Percentiles rank a stretch among this genome's conserved stretches.
These are phyloP conservation scores for Dichotomocladium elegans DNA, from an alignment of 371 early-diverging fungal species.

Conservation along the genomic window DNA sequence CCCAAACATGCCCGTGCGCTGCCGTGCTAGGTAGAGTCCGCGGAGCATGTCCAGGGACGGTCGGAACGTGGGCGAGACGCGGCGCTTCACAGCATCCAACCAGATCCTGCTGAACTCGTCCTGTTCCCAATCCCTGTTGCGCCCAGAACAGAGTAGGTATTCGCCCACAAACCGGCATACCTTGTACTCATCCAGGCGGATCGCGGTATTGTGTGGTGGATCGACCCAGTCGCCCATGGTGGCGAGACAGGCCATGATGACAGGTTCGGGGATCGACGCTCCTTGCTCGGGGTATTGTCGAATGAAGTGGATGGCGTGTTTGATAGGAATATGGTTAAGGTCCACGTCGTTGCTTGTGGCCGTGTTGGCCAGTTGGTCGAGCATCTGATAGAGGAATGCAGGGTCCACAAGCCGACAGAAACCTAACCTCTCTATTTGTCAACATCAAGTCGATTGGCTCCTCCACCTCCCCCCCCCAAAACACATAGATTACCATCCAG, in stretches of 20 bases:
- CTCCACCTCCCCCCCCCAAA: neutral
- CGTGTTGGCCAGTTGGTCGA: conserved; percentile 36
- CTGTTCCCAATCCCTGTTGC: conserved; percentile 44
- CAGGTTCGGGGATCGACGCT: conserved; percentile 27
- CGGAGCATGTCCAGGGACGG: conserved; percentile 27
- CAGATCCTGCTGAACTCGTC: conserved; percentile 46
- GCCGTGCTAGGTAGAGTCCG: conserved; percentile 27
- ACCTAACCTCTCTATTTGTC: conserved; percentile 5
- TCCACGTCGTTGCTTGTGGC: conserved; percentile 20
- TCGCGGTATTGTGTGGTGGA: neutral
- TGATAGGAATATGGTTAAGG: conserved; percentile 15
- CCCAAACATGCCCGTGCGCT: conserved; percentile 10
- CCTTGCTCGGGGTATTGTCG: conserved; percentile 15
- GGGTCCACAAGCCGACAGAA: conserved; percentile 34
- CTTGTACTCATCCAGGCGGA: conserved; percentile 21
- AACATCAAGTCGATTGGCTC: neutral
- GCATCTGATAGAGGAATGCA: conserved; percentile 20
- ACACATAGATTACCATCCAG: conserved; percentile 24
- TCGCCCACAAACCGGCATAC: conserved; percentile 40
- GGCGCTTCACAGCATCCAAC: conserved; percentile 31
- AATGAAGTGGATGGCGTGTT: conserved; percentile 23
- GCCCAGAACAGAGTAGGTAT: conserved; percentile 16
- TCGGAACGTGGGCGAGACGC: conserved; percentile 21
- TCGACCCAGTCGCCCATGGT: conserved; percentile 17
- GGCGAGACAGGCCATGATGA: conserved; percentile 25